A percentile compares a stretch with the other conserved stretches of the same genome.
phyloP scores from a whole-genome alignment of 192 early-diverging fungal species.

The Backusella luteola region DNA sequence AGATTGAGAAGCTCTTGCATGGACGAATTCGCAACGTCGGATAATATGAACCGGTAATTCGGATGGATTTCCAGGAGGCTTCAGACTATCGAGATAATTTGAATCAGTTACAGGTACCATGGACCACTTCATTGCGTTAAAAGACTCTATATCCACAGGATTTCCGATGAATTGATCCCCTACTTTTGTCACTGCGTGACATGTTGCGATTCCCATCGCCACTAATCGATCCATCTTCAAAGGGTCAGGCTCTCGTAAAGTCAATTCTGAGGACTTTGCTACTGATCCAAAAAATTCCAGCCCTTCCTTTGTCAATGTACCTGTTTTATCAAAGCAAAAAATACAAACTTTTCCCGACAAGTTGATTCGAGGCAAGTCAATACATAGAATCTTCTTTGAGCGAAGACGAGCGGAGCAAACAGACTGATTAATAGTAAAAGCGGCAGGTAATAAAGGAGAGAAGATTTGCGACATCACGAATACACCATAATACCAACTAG shows the following conservation, averaged over 20 bases:
- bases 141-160: conserved; percentile 80
- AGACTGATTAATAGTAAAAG: conserved; percentile 71
- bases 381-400: conserved; percentile 62
- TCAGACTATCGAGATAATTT: conserved; percentile 49
- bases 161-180: conserved; percentile 64
- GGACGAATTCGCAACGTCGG: conserved; percentile 77
- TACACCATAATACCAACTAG: conserved; percentile 73
- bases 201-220: conserved; percentile 51
- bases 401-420: conserved; percentile 62
- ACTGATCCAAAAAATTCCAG: conserved; percentile 58
- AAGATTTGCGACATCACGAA: conserved; percentile 71
- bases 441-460: conserved; percentile 69
- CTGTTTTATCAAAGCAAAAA: conserved; percentile 79
- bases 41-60: conserved; percentile 48
- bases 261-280: conserved; percentile 13
- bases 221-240: conserved; percentile 25
- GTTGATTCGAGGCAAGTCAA: conserved; percentile 71
- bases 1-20: conserved; percentile 74
- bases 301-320: conserved; percentile 73
- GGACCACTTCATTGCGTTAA: conserved; percentile 58
- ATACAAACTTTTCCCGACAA: conserved; percentile 74
- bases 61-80: conserved; percentile 32
- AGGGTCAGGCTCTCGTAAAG: conserved; percentile 20
- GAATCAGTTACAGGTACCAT: conserved; percentile 23
- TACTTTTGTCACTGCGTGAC: conserved; percentile 64